These are phyloP conservation scores for Papiliotrema fonsecae DNA, from an alignment of 1,284 basidiomycete species.

Conservation along the genomic window DNA sequence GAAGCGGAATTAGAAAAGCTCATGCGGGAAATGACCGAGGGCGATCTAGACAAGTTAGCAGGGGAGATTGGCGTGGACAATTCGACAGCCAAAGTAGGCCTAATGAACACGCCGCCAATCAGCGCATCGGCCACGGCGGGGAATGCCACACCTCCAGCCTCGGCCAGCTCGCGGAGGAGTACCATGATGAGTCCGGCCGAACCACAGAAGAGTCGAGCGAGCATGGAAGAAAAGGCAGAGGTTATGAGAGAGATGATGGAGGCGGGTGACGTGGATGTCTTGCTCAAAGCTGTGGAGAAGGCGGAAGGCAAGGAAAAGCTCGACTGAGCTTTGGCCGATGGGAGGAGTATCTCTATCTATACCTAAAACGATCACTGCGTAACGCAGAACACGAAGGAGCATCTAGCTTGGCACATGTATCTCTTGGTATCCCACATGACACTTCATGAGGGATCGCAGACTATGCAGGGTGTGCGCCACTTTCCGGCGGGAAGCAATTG, in stretches of 20 bases:
- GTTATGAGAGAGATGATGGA: constrained; percentile 6
- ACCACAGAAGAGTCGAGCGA: neutral
- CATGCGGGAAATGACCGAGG: constrained; percentile 41
- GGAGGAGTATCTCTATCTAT: too few species aligned
- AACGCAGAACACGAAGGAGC: too few species aligned
- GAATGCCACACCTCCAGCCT: neutral
- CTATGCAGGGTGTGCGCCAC: too few species aligned
- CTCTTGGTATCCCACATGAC: neutral
- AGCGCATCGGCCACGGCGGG: neutral
- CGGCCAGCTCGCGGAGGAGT: neutral
- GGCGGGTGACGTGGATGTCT: constrained; percentile 8
- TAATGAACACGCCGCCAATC: constrained; percentile 4
- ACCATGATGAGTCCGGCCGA: neutral
- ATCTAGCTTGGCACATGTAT: neutral
- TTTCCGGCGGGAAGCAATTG: too few species aligned
- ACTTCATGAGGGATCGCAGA: too few species aligned
- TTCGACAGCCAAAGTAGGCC: constrained; percentile 7
- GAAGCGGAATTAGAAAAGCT: constrained; percentile 42
- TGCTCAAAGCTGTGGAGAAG: constrained; percentile 10
- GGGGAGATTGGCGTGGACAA: constrained; percentile 28
- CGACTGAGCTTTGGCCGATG: neutral
- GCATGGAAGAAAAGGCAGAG: constrained; percentile 8
- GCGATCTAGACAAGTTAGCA: constrained; percentile 39
- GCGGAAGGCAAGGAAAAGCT: constrained; percentile 20
- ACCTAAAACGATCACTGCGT: too few species aligned